These are phyloP conservation scores for Zygoascus ofunaensis DNA, from an alignment of 805 yeast genomes.

Conservation along the genomic window DNA sequence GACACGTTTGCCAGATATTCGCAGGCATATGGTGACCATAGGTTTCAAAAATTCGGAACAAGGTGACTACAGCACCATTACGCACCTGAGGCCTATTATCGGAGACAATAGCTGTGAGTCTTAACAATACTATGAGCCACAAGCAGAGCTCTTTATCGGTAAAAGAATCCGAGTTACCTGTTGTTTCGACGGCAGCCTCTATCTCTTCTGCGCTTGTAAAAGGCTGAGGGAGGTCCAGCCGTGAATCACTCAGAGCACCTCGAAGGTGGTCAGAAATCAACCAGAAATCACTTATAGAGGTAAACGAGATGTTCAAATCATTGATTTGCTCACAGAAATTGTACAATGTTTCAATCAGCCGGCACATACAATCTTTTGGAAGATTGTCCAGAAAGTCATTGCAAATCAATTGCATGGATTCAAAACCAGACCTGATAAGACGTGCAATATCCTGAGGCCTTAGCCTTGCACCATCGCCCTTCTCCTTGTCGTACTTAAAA, in stretches of 20 bases:
- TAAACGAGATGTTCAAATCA: slow-evolving; percentile 82
- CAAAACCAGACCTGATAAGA: slow-evolving; percentile 63
- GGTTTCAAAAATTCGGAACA: slow-evolving; percentile 70
- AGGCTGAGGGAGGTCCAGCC: slow-evolving; percentile 15
- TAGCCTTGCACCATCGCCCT: slow-evolving; percentile 15
- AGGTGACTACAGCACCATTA: slow-evolving; percentile 83
- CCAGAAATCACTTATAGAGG: slow-evolving; percentile 91
- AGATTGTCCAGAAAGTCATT: slow-evolving; percentile 74
- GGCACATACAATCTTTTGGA: slow-evolving; percentile 55
- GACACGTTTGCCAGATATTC: slow-evolving; percentile 56
- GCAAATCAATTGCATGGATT: slow-evolving; percentile 69
- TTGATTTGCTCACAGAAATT: slow-evolving; percentile 60
- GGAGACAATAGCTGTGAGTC: slow-evolving; percentile 51
- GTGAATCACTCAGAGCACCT: slow-evolving; percentile 14
- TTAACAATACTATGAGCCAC: slow-evolving; percentile 57
- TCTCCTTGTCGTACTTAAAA: slow-evolving; percentile 5
- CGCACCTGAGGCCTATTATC: slow-evolving; percentile 73
- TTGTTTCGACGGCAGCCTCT: slow-evolving; percentile 20
- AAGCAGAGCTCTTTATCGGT: slow-evolving; percentile 31
- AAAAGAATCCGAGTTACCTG: background rate
- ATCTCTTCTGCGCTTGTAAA: slow-evolving; percentile 13
- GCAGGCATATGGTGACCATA: slow-evolving; percentile 49
- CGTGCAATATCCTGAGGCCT: slow-evolving; percentile 33
- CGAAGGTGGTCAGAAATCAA: slow-evolving; percentile 69
- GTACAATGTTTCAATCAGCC: slow-evolving; percentile 61